Percentiles rank a stretch among this genome's conserved stretches.
phyloP scores from a whole-genome alignment of 495 filamentous ascomycete species.

The Trichoderma orchidacearum region DNA sequence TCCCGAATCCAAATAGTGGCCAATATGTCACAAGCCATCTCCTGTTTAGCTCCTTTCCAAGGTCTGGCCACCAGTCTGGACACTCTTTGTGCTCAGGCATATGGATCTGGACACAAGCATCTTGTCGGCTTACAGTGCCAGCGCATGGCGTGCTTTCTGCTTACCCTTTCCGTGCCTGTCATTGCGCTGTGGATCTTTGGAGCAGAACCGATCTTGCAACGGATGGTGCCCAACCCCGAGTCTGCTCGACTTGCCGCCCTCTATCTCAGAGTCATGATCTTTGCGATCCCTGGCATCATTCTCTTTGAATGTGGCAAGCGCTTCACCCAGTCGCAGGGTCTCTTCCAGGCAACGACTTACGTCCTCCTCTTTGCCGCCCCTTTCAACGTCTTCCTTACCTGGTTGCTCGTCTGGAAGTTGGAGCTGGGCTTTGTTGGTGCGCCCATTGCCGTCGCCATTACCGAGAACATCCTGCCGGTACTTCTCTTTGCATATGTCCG shows the following conservation, averaged over 20 bases:
- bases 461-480: slow-evolving; percentile 37
- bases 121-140: slow-evolving; percentile 62
- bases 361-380: slow-evolving; percentile 57
- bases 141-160: slow-evolving; percentile 56
- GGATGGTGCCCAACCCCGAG: slow-evolving; percentile 52
- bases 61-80: slow-evolving; percentile 62
- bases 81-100: slow-evolving; percentile 65
- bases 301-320: slow-evolving; percentile 61
- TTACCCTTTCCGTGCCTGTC: slow-evolving; percentile 51
- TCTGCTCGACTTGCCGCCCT: slow-evolving; percentile 45
- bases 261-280: slow-evolving; percentile 51
- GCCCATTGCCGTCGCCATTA: slow-evolving; percentile 39
- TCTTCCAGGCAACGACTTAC: slow-evolving; percentile 54
- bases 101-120: slow-evolving; percentile 54
- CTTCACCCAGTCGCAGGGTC: slow-evolving; percentile 61
- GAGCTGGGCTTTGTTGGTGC: slow-evolving; percentile 45
- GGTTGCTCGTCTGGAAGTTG: slow-evolving; percentile 55
- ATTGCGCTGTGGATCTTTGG: slow-evolving; percentile 49
- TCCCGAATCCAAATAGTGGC: slow-evolving; percentile 33
- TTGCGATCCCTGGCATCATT: slow-evolving; percentile 58
- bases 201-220: slow-evolving; percentile 37
- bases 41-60: slow-evolving; percentile 59
- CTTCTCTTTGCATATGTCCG: slow-evolving; percentile 37
- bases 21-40: slow-evolving; percentile 60
- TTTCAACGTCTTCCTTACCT: slow-evolving; percentile 60